A percentile compares a stretch with the other conserved stretches of the same genome.
Conservation (phyloP, 2,329 filamentous ascomycete genomes). For the Furcasterigmium sp. region DNA sequence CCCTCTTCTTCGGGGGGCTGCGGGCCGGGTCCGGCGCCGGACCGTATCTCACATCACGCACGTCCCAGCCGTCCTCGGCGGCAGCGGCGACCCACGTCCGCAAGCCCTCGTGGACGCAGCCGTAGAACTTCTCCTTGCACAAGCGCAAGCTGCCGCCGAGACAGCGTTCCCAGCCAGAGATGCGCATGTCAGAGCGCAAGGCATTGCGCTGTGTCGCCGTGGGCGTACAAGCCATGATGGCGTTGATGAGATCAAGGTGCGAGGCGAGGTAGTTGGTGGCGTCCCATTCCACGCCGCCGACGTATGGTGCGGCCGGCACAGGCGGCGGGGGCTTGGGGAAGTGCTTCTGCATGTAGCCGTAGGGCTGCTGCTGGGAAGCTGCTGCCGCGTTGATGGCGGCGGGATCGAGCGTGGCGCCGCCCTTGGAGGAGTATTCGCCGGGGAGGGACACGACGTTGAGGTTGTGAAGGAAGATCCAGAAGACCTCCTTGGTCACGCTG, state of each 20-base stretch:
- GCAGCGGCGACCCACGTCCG: constrained; percentile 88
- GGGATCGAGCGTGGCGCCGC: constrained; percentile 12
- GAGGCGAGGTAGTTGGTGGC: constrained; percentile 93
- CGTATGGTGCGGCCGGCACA: constrained; percentile 90
- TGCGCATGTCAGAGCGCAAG: constrained; percentile 70
- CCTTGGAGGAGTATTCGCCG: constrained; percentile 29
- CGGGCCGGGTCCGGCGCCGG: constrained; percentile 38
- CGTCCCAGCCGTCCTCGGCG: constrained; percentile 81
- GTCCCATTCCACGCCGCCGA: constrained; percentile 97
- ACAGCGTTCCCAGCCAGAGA: constrained; percentile 86
- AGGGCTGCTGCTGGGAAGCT: constrained; percentile 33
- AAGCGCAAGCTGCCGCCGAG: constrained; percentile 80
- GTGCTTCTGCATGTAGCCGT: constrained; percentile 61
- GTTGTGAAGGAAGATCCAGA: constrained; percentile 98
- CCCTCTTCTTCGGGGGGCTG: constrained; percentile 41
- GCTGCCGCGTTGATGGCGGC: constrained; percentile 12
- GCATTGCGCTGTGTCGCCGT: constrained; percentile 65
- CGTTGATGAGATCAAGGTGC: constrained; percentile 89
- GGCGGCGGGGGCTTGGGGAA: constrained; percentile 86
- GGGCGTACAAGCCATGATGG: constrained; percentile 76
- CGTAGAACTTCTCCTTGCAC: constrained; percentile 98
- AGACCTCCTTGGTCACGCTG: constrained; percentile 94
- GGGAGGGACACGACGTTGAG: constrained; percentile 77
- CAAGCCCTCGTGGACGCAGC: constrained; percentile 81
- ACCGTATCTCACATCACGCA: constrained; percentile 73